Percentiles rank a stretch among this genome's conserved stretches.
These are phyloP conservation scores for Saccharomyces cerevisiae DNA, from an alignment of 805 yeast species.

Conservation along the genomic window DNA sequence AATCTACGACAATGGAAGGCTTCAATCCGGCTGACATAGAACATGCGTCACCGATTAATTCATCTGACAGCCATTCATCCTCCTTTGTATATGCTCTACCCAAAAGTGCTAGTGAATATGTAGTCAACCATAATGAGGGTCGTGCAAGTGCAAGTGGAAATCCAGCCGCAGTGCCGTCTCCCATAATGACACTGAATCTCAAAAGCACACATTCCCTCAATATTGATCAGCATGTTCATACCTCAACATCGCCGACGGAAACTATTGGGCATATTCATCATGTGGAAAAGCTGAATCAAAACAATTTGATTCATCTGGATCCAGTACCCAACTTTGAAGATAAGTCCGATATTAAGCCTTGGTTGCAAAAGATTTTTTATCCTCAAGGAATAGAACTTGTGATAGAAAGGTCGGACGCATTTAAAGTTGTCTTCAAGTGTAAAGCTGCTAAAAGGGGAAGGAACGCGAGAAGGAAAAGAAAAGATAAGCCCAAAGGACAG, in stretches of 20 bases:
- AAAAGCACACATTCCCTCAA: not conserved
- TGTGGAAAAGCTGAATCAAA: constrained; percentile 12
- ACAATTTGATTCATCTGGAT: constrained; percentile 31
- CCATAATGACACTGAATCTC: not conserved
- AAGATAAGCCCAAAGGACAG: constrained; percentile 8
- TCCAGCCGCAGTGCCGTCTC: not conserved
- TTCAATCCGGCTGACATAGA: not conserved
- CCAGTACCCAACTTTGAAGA: constrained; percentile 34
- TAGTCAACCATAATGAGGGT: not conserved
- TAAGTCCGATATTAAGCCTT: constrained; percentile 50
- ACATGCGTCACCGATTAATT: not conserved
- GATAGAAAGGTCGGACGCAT: constrained; percentile 53
- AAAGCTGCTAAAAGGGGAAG: constrained; percentile 34
- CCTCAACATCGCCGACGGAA: constrained; percentile 1
- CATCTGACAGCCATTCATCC: not conserved
- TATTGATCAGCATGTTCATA: not conserved
- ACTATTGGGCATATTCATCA: constrained; percentile 3
- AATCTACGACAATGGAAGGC: not conserved
- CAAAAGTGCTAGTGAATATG: not conserved
- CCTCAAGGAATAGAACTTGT: constrained; percentile 47
- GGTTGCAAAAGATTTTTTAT: constrained; percentile 45
- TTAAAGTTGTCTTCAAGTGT: constrained; percentile 56
- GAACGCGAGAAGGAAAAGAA: constrained; percentile 10
- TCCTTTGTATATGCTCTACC: not conserved
- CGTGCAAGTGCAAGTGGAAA: not conserved